Evolutionary conservation across 148 eudicot genomes (phyloP), one percentile per base, ranked within the genome.

Genomic region (Mesembryanthemum crystallinum): DNA sequence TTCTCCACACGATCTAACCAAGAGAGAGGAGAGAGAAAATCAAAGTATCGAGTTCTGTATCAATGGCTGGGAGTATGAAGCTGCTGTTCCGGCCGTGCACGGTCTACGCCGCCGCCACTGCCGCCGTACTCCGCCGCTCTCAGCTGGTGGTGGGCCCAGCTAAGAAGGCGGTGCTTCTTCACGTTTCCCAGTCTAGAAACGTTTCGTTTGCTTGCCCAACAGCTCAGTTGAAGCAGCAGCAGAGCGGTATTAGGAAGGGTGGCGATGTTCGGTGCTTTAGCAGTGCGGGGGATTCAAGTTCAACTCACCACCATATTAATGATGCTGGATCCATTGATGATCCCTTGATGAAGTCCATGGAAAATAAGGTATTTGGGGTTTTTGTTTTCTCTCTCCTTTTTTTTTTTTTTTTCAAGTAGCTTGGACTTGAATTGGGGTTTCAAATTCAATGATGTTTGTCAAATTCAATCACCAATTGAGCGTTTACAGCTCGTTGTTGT

Each of bases 311-410:
- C 11, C 77, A 77, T 43, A 78, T 79, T 24, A 83, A 82, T 52
- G 84, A 83, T 60, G 59, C 91, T 51, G 89, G 87, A 37, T 81
- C 91, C 12, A 79, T 86, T 67, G 88, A 86, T 64, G 78, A 89
- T 27, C 74, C 91, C 59, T 78, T 88, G 83, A 88, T 90, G 87
- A 81, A 85, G 64, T 85, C 94, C 37, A 90, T 90, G 94, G 80
- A 86, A 78, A 85, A 72, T 59, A 90, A 90, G 94, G 94, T 86
- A 25, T 24, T 54, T n/a, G n/a, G n/a, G n/a, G n/a, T n/a, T 37
- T 54, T 52, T 18, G 33, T 42, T 27, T 37, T 17, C n/a, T 59
- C 25, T 32, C 60, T 32, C 5, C 57, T 55, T 58, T 28, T 32
- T 17, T 25, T 21, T 73, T 43, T 45, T n/a, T n/a, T 17, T 28